A percentile compares a stretch with the other conserved stretches of the same genome.
These are phyloP conservation scores for Ogataea trehalophila DNA, from an alignment of 805 yeast species.

Conservation along the genomic window DNA sequence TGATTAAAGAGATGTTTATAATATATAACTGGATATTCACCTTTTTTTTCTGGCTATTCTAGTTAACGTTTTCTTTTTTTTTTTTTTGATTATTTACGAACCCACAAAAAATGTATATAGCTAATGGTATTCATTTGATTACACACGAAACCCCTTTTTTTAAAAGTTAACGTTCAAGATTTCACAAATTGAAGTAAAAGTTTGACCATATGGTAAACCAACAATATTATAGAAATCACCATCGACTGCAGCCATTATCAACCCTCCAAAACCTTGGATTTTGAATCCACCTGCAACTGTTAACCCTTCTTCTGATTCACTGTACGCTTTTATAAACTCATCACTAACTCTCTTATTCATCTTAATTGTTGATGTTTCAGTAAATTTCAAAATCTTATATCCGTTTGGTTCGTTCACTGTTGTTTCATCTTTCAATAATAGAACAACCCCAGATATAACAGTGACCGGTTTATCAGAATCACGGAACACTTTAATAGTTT, in stretches of 20 bases:
- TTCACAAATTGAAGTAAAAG: constrained; percentile 34
- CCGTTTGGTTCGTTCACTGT: constrained; percentile 7
- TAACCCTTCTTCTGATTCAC: constrained; percentile 65
- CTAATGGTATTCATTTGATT: not conserved
- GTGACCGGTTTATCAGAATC: constrained; percentile 40
- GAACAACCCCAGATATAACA: constrained; percentile 51
- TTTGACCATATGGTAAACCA: constrained; percentile 71
- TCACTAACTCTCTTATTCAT: constrained; percentile 45
- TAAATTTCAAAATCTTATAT: constrained; percentile 16
- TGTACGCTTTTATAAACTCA: constrained; percentile 57
- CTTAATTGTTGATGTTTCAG: constrained; percentile 25
- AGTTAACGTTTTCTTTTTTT: not conserved
- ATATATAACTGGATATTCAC: not conserved
- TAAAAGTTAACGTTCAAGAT: constrained; percentile 11
- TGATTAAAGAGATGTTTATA: not conserved
- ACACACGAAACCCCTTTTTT: not conserved
- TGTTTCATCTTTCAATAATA: constrained; percentile 28
- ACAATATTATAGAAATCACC: constrained; percentile 89
- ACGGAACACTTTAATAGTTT: constrained; percentile 42
- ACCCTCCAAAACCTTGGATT: constrained; percentile 69
- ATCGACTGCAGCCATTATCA: constrained; percentile 53
- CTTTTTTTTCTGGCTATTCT: not conserved
- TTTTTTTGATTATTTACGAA: not conserved
- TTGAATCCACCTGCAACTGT: constrained; percentile 92
- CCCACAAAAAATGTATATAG: not conserved